Percentiles rank a stretch among this genome's conserved stretches.
Conservation (phyloP, 306 rosid species). For the Sesbania bispinosa region DNA sequence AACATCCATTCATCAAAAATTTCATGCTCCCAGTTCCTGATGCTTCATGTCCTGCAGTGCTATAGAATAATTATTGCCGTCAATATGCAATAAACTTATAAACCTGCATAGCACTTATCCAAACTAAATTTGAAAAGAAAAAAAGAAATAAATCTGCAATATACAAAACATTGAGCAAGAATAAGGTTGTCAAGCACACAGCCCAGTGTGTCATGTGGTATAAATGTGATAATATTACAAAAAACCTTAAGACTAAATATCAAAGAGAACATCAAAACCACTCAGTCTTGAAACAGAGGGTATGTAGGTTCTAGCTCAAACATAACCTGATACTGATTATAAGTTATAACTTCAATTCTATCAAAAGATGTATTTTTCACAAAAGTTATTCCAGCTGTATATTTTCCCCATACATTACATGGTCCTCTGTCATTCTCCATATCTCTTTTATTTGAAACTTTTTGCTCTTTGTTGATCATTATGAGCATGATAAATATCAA, state of each 20-base stretch:
- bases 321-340: not conserved
- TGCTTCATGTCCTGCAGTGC: constrained; percentile 78
- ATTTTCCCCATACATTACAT: not conserved
- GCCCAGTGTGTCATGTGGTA: not conserved
- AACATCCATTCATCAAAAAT: constrained; percentile 70
- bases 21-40: constrained; percentile 80
- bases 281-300: not conserved
- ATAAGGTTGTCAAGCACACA: not conserved
- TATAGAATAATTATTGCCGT: constrained; percentile 34
- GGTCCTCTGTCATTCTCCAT: not conserved
- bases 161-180: constrained; percentile 11
- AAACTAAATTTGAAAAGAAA: not conserved
- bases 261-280: not conserved
- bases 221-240: constrained; percentile 1
- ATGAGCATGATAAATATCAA: constrained; percentile 9
- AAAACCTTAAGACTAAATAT: not conserved
- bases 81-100: constrained; percentile 17
- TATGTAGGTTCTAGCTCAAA: not conserved
- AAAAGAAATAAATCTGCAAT: not conserved
- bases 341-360: not conserved
- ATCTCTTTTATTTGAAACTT: not conserved
- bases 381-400: not conserved
- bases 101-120: not conserved
- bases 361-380: not conserved
- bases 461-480: constrained; percentile 9